phyloP scores from a whole-genome alignment of 2,329 filamentous ascomycete genomes.

The Aspergillus costaricaensis region DNA sequence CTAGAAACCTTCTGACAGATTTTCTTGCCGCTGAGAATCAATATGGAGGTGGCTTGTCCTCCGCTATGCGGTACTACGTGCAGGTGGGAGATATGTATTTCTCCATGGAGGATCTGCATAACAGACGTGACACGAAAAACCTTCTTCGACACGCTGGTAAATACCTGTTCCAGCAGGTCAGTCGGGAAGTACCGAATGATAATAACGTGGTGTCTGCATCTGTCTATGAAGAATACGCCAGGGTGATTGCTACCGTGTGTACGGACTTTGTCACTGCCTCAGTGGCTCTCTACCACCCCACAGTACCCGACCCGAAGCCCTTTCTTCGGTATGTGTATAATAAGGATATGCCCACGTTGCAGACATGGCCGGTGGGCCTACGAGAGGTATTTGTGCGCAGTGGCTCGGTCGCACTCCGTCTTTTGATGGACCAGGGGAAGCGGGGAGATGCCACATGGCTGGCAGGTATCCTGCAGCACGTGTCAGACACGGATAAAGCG shows the following conservation, averaged over 20 bases:
- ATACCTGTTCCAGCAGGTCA: conserved; percentile 30
- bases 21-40: conserved; percentile 37
- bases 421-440: conserved; percentile 37
- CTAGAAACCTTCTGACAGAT: conserved; percentile 33
- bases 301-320: conserved; percentile 33
- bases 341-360: conserved; percentile 24
- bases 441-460: conserved; percentile 32
- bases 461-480: conserved; percentile 34
- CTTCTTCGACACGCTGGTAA: conserved; percentile 28
- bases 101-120: conserved; percentile 11
- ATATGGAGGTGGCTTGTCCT: conserved; percentile 36
- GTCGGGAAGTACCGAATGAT: conserved; percentile 24
- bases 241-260: conserved; percentile 26
- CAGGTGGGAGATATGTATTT: conserved; percentile 27
- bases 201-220: conserved; percentile 28
- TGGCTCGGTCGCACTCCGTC: conserved; percentile 42
- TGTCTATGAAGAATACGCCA: conserved; percentile 38
- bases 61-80: conserved; percentile 35
- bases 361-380: conserved; percentile 19
- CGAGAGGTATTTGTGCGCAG: conserved; percentile 35
- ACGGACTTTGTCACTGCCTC: conserved; percentile 30
- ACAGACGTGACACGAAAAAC: conserved; percentile 13
- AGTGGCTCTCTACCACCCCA: conserved; percentile 42
- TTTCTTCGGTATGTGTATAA: conserved; percentile 33
- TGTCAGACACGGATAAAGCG: conserved; percentile 30